Conservation (phyloP, 495 filamentous ascomycete species). For the Aspergillus leporis region DNA sequence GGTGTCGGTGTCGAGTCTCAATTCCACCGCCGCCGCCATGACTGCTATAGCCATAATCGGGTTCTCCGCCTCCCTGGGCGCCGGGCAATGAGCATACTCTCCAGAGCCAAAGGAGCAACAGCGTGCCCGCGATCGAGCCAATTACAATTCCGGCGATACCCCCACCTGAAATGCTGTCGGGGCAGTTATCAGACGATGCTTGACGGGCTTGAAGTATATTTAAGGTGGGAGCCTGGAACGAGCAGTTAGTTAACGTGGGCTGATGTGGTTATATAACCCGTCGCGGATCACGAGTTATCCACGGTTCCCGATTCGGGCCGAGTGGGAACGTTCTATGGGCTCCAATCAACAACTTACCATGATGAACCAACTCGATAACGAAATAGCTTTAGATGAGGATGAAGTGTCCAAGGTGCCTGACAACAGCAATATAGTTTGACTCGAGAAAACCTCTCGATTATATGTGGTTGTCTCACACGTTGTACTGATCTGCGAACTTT, state of each 20-base stretch:
- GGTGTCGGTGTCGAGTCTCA: slow-evolving; percentile 16
- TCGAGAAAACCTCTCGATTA: not conserved
- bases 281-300: not conserved
- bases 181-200: slow-evolving; percentile 26
- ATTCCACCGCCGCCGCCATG: slow-evolving; percentile 15
- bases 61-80: slow-evolving; percentile 21
- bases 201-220: slow-evolving; percentile 21
- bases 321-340: not conserved
- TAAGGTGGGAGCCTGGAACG: slow-evolving; percentile 6
- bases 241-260: not conserved
- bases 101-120: slow-evolving; percentile 56
- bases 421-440: not conserved
- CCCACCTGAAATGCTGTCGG: slow-evolving; percentile 50
- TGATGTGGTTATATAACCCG: not conserved
- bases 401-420: not conserved
- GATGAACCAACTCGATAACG: not conserved
- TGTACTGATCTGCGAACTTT: slow-evolving; percentile 8
- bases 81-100: slow-evolving; percentile 27
- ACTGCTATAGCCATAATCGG: slow-evolving; percentile 30
- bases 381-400: not conserved
- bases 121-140: slow-evolving; percentile 55
- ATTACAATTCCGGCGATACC: slow-evolving; percentile 63
- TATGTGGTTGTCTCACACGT: not conserved
- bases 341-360: not conserved
- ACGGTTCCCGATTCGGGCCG: slow-evolving; percentile 1